Conservation (phyloP, 2,329 filamentous ascomycete genomes). For the Epichloe glyceriae region DNA sequence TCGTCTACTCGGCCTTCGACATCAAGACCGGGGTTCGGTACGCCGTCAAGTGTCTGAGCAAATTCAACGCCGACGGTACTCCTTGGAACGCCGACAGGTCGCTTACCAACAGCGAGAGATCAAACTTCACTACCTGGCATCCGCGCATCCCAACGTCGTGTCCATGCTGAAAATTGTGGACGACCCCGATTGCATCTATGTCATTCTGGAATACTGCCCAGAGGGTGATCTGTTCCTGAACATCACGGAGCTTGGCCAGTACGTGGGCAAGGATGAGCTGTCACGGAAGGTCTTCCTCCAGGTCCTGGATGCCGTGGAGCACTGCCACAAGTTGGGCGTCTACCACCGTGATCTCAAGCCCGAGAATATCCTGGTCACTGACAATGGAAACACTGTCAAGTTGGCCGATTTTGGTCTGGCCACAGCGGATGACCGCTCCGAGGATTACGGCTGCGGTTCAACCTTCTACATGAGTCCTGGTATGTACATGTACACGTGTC, state of each 20-base stretch:
- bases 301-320: slow-evolving; percentile 89
- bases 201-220: slow-evolving; percentile 92
- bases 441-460: slow-evolving; percentile 94
- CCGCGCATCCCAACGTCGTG: slow-evolving; percentile 83
- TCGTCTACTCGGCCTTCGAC: slow-evolving; percentile 84
- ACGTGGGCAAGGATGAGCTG: slow-evolving; percentile 81
- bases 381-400: slow-evolving; percentile 81
- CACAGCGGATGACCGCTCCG: slow-evolving; percentile 68
- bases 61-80: slow-evolving; percentile 58
- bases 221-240: slow-evolving; percentile 95
- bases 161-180: slow-evolving; percentile 91
- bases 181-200: slow-evolving; percentile 82
- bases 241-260: slow-evolving; percentile 90
- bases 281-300: slow-evolving; percentile 84
- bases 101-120: slow-evolving; percentile 92
- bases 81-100: slow-evolving; percentile 71
- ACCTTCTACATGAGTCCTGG: slow-evolving; percentile 99
- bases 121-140: slow-evolving; percentile 77
- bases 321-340: slow-evolving; percentile 85
- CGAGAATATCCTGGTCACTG: slow-evolving; percentile 90
- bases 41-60: slow-evolving; percentile 95
- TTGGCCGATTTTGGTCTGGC: slow-evolving; percentile 95
- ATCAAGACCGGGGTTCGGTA: slow-evolving; percentile 70
- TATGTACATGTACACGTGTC: slow-evolving; percentile 32
- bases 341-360: slow-evolving; percentile 97